Percentiles rank a stretch among this genome's conserved stretches.
These are phyloP conservation scores for Medicago lupulina DNA, from an alignment of 306 rosid genomes.

Conservation along the genomic window DNA sequence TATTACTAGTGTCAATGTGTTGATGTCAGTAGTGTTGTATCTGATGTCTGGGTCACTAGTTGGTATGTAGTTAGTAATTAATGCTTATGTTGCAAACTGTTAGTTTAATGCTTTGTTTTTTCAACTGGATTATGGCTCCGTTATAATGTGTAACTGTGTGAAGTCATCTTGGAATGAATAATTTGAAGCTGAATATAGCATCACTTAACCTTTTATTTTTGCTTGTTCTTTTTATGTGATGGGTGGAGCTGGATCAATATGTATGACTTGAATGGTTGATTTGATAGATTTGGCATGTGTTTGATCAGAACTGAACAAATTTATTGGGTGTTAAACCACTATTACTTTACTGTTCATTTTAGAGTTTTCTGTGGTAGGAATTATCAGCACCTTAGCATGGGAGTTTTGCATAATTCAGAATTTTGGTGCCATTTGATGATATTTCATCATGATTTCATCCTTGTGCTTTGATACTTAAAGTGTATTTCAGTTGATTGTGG, in stretches of 20 bases:
- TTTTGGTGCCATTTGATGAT: neutral
- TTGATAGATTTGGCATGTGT: neutral
- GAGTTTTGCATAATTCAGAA: neutral
- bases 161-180: neutral
- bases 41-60: neutral
- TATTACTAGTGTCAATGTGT: neutral
- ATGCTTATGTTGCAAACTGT: neutral
- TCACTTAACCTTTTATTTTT: neutral
- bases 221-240: neutral
- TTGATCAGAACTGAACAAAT: neutral
- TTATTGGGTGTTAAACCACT: neutral
- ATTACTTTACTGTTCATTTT: neutral
- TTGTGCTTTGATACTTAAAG: neutral
- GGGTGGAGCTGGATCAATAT: neutral
- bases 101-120: constrained; percentile 3
- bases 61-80: neutral
- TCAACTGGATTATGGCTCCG: constrained; percentile 1
- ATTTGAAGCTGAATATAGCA: neutral
- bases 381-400: neutral
- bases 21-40: neutral
- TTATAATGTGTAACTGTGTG: neutral
- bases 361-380: neutral
- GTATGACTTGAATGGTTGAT: constrained; percentile 5
- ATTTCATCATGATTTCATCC: neutral
- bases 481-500: neutral